phyloP scores from a whole-genome alignment of 495 filamentous ascomycete species.

The Neurospora sp. region DNA sequence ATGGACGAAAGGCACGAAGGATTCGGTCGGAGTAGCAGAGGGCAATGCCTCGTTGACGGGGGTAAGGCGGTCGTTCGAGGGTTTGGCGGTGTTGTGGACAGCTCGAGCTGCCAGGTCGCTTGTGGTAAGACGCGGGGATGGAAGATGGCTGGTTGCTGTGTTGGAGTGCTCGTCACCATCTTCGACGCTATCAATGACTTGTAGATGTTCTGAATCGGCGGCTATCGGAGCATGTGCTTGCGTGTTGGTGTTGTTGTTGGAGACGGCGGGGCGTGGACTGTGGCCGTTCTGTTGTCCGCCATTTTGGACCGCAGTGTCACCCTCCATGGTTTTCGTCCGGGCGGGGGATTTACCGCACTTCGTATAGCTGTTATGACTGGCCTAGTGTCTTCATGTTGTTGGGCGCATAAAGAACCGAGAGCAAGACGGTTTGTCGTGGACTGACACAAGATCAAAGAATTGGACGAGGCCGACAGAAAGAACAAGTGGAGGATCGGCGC shows the following conservation, averaged over 20 bases:
- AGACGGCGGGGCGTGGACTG: not conserved
- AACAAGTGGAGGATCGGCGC: not conserved
- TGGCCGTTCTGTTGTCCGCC: not conserved
- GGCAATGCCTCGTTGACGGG: slow-evolving; percentile 11
- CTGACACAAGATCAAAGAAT: not conserved
- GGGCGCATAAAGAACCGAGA: not conserved
- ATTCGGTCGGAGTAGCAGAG: not conserved
- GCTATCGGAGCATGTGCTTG: not conserved
- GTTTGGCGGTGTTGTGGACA: not conserved
- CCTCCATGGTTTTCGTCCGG: not conserved
- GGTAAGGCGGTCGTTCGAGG: slow-evolving; percentile 24
- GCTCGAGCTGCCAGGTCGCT: not conserved
- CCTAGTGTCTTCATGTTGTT: not conserved
- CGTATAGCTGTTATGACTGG: not conserved
- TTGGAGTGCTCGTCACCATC: not conserved
- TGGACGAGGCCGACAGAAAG: not conserved
- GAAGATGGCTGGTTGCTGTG: slow-evolving; percentile 3
- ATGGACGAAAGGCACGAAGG: not conserved
- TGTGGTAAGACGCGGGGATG: slow-evolving; percentile 6
- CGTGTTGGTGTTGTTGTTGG: not conserved
- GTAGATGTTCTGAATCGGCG: not conserved
- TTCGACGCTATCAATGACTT: not conserved
- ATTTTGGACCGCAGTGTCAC: not conserved
- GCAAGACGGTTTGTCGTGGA: not conserved
- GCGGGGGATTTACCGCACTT: not conserved